Conservation (phyloP, 2,329 filamentous ascomycete species). For the Cladosporium halotolerans region DNA sequence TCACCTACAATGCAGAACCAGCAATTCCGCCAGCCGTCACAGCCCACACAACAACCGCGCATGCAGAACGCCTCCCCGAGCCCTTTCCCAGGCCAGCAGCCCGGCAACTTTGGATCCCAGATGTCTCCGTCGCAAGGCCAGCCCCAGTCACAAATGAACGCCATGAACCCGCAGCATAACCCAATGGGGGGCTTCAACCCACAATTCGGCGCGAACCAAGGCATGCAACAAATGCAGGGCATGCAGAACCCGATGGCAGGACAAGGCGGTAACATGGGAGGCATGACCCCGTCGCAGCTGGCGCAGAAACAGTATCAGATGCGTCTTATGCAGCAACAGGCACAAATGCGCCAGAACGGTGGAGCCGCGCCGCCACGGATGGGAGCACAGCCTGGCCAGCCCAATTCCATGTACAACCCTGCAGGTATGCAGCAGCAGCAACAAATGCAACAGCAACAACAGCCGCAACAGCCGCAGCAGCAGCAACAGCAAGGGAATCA, state of each 20-base stretch:
- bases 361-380: constrained; percentile 27
- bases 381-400: constrained; percentile 24
- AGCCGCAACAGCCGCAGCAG: constrained; percentile 17
- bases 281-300: constrained; percentile 44
- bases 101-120: constrained; percentile 38
- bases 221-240: constrained; percentile 25
- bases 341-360: constrained; percentile 47
- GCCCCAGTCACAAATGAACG: constrained; percentile 5
- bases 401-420: constrained; percentile 21
- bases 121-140: constrained; percentile 24
- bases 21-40: constrained; percentile 55
- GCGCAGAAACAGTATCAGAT: constrained; percentile 80
- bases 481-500: constrained; percentile 14
- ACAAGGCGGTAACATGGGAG: constrained; percentile 36
- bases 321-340: constrained; percentile 71
- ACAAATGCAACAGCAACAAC: neutral
- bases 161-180: constrained; percentile 18
- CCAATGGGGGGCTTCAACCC: constrained; percentile 33
- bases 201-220: constrained; percentile 30
- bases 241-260: constrained; percentile 40
- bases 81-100: constrained; percentile 56
- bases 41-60: constrained; percentile 46
- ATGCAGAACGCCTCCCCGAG: constrained; percentile 91
- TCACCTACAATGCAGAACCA: constrained; percentile 90
- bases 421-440: constrained; percentile 9